Evolutionary conservation across 331 rosid species (phyloP).

Genomic region (Ulmus americana): DNA sequence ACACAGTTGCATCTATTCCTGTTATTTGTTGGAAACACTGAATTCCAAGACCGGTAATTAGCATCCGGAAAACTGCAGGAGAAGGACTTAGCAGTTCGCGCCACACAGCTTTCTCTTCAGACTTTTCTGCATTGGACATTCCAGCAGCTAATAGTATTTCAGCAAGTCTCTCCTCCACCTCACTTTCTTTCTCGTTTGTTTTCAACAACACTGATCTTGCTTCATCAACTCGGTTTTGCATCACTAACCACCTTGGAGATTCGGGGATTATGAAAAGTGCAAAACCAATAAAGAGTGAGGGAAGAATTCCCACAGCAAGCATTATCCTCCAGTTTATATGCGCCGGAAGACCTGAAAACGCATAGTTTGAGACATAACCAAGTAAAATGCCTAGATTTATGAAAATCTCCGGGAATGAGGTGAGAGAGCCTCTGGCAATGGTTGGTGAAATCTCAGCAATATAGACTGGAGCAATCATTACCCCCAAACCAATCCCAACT

Average conservation of each 20-base stretch:
- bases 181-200: constrained; percentile 62
- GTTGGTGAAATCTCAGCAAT: constrained; percentile 94
- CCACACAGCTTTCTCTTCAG: constrained; percentile 53
- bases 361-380: constrained; percentile 78
- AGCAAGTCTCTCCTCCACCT: constrained; percentile 71
- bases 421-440: constrained; percentile 63
- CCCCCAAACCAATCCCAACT: constrained; percentile 81
- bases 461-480: constrained; percentile 79
- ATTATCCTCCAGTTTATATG: constrained; percentile 78
- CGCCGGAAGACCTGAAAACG: constrained; percentile 60
- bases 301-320: constrained; percentile 80
- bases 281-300: constrained; percentile 68
- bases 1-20: constrained; percentile 79
- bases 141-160: constrained; percentile 71
- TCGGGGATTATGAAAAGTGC: constrained; percentile 78
- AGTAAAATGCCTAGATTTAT: constrained; percentile 77
- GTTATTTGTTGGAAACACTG: constrained; percentile 90
- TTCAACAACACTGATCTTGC: constrained; percentile 66
- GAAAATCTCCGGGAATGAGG: constrained; percentile 83
- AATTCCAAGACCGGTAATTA: constrained; percentile 70
- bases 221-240: constrained; percentile 67
- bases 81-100: constrained; percentile 58
- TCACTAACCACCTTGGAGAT: constrained; percentile 81
- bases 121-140: constrained; percentile 35
- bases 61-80: constrained; percentile 63